Evolutionary conservation across 768 basidiomycete genomes (phyloP).

Genomic region (Panaeolus papilionaceus): DNA sequence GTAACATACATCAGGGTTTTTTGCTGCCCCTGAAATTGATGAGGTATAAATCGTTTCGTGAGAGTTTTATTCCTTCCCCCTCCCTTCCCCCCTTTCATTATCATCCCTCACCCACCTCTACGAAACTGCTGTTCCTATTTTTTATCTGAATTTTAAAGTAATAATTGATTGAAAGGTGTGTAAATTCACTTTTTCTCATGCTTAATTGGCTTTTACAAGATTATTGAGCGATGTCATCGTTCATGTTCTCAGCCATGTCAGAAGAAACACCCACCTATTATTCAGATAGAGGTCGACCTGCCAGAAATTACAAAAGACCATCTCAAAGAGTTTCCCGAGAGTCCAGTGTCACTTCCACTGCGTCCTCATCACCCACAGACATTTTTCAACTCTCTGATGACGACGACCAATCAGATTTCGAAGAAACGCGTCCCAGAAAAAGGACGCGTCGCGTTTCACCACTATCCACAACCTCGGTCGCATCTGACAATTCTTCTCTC

Average conservation of each 20-base stretch:
- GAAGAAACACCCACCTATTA: not conserved
- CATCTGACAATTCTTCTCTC: not conserved
- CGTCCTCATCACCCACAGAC: not conserved
- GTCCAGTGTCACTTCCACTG: not conserved
- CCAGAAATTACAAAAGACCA: not conserved
- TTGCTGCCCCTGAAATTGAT: conserved; percentile 10
- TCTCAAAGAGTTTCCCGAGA: not conserved
- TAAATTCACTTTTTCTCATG: not conserved
- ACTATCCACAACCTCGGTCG: conserved; percentile 5
- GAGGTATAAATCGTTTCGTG: conserved; percentile 6
- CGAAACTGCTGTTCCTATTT: not conserved
- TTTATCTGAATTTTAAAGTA: not conserved
- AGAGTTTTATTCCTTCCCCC: not conserved
- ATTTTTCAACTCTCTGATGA: conserved; percentile 1
- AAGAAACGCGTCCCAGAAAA: conserved; percentile 7
- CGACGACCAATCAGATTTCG: conserved; percentile 3
- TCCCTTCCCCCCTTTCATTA: not conserved
- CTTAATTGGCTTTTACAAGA: not conserved
- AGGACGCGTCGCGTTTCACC: conserved; percentile 11
- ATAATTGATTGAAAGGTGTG: not conserved
- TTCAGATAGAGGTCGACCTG: not conserved
- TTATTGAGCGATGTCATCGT: not conserved
- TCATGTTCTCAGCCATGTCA: conserved; percentile 1
- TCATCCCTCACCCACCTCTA: not conserved
- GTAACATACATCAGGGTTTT: not conserved